Evolutionary conservation across 345 rosid species (phyloP).

Genomic region (Citrus australasica): DNA sequence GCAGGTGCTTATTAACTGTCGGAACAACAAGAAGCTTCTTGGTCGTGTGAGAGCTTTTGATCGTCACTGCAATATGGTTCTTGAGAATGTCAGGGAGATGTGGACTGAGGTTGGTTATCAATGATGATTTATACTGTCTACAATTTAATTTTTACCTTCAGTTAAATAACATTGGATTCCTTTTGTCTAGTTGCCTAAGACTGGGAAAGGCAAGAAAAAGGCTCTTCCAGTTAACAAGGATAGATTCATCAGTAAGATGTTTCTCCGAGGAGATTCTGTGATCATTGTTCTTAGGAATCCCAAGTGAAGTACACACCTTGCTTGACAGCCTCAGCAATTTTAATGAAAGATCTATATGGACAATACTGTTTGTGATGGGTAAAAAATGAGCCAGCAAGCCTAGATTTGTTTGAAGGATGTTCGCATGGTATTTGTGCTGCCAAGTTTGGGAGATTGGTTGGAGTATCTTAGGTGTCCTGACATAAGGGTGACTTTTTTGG

Average conservation of each 20-base stretch:
- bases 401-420: not conserved
- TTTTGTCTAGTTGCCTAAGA: constrained; percentile 68
- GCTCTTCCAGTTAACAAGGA: constrained; percentile 92
- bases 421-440: not conserved
- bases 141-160: not conserved
- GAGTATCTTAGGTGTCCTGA: not conserved
- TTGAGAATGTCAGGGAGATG: constrained; percentile 98
- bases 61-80: constrained; percentile 98
- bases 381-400: not conserved
- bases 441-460: not conserved
- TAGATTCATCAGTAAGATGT: constrained; percentile 96
- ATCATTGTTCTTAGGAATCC: constrained; percentile 97
- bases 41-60: constrained; percentile 97
- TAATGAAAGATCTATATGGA: not conserved
- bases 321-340: not conserved
- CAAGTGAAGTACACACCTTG: constrained; percentile 35
- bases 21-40: constrained; percentile 80
- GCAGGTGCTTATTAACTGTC: constrained; percentile 89
- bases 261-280: constrained; percentile 96
- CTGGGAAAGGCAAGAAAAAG: constrained; percentile 98
- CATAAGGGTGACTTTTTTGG: not conserved
- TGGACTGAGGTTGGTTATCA: constrained; percentile 84
- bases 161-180: not conserved
- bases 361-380: not conserved
- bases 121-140: not conserved